A percentile compares a stretch with the other conserved stretches of the same genome.
phyloP scores from a whole-genome alignment of 805 yeast species.

The Candida krabiensis region DNA sequence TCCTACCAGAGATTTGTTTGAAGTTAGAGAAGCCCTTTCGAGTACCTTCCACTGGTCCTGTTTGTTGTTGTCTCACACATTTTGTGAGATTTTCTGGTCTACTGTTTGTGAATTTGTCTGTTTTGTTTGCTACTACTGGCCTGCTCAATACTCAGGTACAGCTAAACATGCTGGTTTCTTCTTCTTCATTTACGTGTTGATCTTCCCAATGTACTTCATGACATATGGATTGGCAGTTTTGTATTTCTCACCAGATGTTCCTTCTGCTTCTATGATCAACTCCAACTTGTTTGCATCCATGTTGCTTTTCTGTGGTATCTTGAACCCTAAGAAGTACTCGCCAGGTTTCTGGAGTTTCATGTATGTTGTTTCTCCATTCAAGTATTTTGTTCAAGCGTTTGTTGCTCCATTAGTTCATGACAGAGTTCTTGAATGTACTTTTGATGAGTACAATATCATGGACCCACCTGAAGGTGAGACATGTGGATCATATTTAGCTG shows the following conservation, averaged over 20 bases:
- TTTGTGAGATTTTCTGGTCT: conserved; percentile 65
- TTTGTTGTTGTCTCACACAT: conserved; percentile 50
- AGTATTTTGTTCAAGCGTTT: conserved; percentile 65
- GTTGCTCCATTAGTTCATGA: conserved; percentile 50
- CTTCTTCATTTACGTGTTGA: conserved; percentile 33
- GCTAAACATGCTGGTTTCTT: conserved; percentile 49
- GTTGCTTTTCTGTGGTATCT: conserved; percentile 67
- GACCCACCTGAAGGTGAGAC: conserved; percentile 66
- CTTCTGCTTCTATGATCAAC: conserved; percentile 61
- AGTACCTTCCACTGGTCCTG: conserved; percentile 73
- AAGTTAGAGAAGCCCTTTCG: conserved; percentile 67
- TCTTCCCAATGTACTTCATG: conserved; percentile 47
- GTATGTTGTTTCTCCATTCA: conserved; percentile 70
- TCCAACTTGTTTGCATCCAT: conserved; percentile 57
- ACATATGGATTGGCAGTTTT: conserved; percentile 56
- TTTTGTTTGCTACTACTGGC: conserved; percentile 38
- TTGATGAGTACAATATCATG: conserved; percentile 47
- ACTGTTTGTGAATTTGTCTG: conserved; percentile 49
- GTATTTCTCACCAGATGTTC: conserved; percentile 63
- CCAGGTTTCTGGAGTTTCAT: conserved; percentile 84
- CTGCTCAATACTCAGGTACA: conserved; percentile 36
- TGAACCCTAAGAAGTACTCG: conserved; percentile 56
- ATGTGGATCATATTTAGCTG: conserved; percentile 53
- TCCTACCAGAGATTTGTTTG: conserved; percentile 59
- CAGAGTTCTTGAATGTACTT: conserved; percentile 47